These are phyloP conservation scores for Neurospora tetraspora DNA, from an alignment of 495 filamentous ascomycete genomes.

Conservation along the genomic window DNA sequence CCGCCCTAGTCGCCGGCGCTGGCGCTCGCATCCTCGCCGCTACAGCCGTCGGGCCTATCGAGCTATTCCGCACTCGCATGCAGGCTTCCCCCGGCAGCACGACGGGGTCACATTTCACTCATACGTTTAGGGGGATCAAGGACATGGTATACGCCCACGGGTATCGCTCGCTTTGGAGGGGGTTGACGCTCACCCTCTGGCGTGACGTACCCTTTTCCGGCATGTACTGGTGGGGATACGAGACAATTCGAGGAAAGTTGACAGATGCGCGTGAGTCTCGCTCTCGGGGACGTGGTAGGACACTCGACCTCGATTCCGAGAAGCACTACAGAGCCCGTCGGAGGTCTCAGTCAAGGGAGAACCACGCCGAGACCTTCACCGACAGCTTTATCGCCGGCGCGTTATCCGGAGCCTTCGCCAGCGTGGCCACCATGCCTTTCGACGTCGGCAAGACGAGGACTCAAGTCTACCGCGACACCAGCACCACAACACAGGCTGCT, in stretches of 20 bases:
- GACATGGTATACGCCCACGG: constrained; percentile 72
- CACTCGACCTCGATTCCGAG: constrained; percentile 14
- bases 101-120: constrained; percentile 45
- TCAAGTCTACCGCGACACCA: constrained; percentile 59
- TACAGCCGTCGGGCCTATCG: constrained; percentile 75
- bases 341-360: constrained; percentile 41
- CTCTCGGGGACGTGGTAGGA: constrained; percentile 27
- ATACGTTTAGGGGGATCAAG: constrained; percentile 62
- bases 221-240: constrained; percentile 97
- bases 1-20: constrained; percentile 71
- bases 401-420: constrained; percentile 69
- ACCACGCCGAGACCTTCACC: constrained; percentile 61
- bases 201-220: constrained; percentile 94
- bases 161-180: constrained; percentile 82
- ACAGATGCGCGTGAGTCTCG: constrained; percentile 48
- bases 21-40: constrained; percentile 72
- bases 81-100: constrained; percentile 63
- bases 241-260: constrained; percentile 58
- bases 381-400: constrained; percentile 87
- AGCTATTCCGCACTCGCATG: constrained; percentile 89
- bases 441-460: constrained; percentile 95
- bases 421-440: constrained; percentile 88
- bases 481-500: constrained; percentile 13
- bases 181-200: constrained; percentile 87
- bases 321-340: constrained; percentile 28